Conservation (phyloP, 192 early-diverging fungal genomes). For the Pilobolus umbonatus region DNA sequence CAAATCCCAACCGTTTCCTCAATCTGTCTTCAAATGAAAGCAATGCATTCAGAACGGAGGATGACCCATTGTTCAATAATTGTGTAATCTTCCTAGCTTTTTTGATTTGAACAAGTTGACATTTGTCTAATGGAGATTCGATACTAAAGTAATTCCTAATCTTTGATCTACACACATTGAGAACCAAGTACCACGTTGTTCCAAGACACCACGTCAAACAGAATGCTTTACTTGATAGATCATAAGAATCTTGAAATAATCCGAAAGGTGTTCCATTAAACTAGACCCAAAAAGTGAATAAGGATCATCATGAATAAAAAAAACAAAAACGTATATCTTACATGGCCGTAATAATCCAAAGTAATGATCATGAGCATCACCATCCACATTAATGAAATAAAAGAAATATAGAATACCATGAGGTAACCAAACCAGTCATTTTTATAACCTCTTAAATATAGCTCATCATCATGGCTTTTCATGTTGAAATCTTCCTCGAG, state of each 20-base stretch:
- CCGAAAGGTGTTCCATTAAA: slow-evolving; percentile 20
- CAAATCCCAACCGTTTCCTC: slow-evolving; percentile 26
- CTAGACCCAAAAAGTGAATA: neutral
- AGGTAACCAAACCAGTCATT: slow-evolving; percentile 38
- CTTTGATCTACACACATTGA: slow-evolving; percentile 35
- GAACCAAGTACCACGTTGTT: slow-evolving; percentile 35
- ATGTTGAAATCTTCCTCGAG: no score
- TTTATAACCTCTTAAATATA: slow-evolving; percentile 31
- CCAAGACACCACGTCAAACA: slow-evolving; percentile 40
- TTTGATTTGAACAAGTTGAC: slow-evolving; percentile 38
- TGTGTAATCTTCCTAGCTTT: slow-evolving; percentile 26
- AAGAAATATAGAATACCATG: slow-evolving; percentile 30
- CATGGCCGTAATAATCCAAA: slow-evolving; percentile 52
- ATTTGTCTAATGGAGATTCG: slow-evolving; percentile 23
- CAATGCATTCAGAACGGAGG: slow-evolving; percentile 16
- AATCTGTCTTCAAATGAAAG: slow-evolving; percentile 1
- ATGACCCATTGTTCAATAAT: slow-evolving; percentile 13
- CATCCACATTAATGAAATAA: slow-evolving; percentile 38
- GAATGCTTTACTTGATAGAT: slow-evolving; percentile 36
- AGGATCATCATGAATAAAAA: neutral
- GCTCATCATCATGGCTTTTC: neutral
- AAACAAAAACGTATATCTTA: neutral
- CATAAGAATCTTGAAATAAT: slow-evolving; percentile 31
- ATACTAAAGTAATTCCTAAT: slow-evolving; percentile 47
- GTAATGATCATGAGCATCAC: slow-evolving; percentile 43